These are phyloP conservation scores for Narthecium ossifragum DNA, from an alignment of 106 monocot species.

Conservation along the genomic window DNA sequence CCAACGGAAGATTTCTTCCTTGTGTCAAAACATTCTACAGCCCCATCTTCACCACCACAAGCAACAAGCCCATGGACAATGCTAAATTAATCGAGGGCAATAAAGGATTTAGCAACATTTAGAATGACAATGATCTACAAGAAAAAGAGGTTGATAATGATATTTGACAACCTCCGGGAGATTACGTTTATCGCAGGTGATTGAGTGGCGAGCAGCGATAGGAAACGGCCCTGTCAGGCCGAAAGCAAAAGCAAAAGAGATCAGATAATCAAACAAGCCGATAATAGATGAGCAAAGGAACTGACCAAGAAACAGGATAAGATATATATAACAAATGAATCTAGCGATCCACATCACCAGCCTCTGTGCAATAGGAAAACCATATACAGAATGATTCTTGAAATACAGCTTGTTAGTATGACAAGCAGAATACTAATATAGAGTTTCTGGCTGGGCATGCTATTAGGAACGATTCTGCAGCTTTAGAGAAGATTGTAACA, in stretches of 20 bases:
- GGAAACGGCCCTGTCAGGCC: slow-evolving; percentile 66
- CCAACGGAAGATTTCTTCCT: slow-evolving; percentile 82
- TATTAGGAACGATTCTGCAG: no score
- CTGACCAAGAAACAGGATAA: no score
- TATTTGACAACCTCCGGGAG: slow-evolving; percentile 55
- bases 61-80: slow-evolving; percentile 88
- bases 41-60: slow-evolving; percentile 97
- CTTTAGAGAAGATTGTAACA: no score
- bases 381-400: no score
- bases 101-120: neutral
- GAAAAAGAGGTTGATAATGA: neutral
- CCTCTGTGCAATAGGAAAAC: no score
- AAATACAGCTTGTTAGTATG: no score
- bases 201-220: slow-evolving; percentile 64
- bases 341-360: no score
- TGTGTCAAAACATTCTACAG: slow-evolving; percentile 89
- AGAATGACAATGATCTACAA: neutral
- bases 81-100: slow-evolving; percentile 26
- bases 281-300: no score
- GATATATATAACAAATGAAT: no score
- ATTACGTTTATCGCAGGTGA: slow-evolving; percentile 89
- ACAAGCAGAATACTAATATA: no score
- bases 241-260: neutral
- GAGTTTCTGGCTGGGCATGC: no score
- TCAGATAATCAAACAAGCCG: no score